Conservation (phyloP, 192 early-diverging fungal species). For the Umbelopsis vinacea region DNA sequence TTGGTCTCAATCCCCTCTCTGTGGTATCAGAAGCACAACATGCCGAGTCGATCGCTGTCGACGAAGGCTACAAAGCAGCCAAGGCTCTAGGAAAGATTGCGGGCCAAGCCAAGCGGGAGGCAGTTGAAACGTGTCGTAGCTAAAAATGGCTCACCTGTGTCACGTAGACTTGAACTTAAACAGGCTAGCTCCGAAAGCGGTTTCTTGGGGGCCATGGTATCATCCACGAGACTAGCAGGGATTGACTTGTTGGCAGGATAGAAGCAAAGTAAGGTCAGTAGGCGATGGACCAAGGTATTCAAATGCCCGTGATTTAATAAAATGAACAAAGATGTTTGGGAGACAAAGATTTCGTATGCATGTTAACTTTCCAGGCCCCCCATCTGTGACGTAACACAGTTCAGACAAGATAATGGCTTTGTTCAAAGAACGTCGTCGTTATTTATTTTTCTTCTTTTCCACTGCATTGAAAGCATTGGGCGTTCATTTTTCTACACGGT, state of each 20-base stretch:
- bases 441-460: not conserved
- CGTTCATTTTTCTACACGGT: not conserved
- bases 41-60: not conserved
- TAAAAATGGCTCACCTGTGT: conserved; percentile 10
- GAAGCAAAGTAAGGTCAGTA: too few species aligned
- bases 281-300: too few species aligned
- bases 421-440: not conserved
- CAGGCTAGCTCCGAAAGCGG: conserved; percentile 1
- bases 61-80: not conserved
- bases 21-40: not conserved
- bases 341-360: not conserved
- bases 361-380: not conserved
- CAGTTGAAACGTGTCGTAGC: conserved; percentile 16
- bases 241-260: too few species aligned
- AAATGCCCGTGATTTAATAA: too few species aligned
- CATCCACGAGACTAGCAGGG: not conserved
- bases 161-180: conserved; percentile 1
- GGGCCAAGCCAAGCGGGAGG: not conserved
- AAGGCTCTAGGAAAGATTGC: not conserved
- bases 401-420: too few species aligned
- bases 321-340: too few species aligned
- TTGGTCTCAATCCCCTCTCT: not conserved
- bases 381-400: conserved; percentile 6
- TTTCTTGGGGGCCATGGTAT: conserved; percentile 1
- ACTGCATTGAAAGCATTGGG: not conserved